A percentile compares a stretch with the other conserved stretches of the same genome.
Evolutionary conservation across 2,329 filamentous ascomycete species (phyloP).

Genomic region (Stagonosporopsis rhizophila): DNA sequence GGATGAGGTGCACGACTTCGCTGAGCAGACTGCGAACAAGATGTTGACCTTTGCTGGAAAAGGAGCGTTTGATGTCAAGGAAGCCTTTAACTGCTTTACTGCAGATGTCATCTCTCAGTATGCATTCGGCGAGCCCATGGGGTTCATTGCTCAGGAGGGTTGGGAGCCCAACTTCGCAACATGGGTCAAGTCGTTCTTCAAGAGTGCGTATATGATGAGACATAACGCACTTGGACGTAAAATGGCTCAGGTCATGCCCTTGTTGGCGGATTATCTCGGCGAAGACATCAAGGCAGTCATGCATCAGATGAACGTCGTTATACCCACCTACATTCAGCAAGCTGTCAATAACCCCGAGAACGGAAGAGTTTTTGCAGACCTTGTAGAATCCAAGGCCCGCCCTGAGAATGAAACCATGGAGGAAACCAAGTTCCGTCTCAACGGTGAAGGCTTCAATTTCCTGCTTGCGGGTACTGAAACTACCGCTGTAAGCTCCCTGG

Average conservation of each 20-base stretch:
- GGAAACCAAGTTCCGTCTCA: slow-evolving; percentile 28
- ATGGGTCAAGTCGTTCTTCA: slow-evolving; percentile 37
- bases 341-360: slow-evolving; percentile 35
- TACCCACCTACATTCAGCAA: slow-evolving; percentile 32
- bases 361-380: slow-evolving; percentile 33
- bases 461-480: slow-evolving; percentile 36
- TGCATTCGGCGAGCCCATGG: slow-evolving; percentile 37
- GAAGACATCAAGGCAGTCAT: slow-evolving; percentile 37
- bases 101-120: slow-evolving; percentile 39
- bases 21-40: slow-evolving; percentile 23
- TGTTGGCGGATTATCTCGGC: slow-evolving; percentile 36
- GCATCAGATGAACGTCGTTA: slow-evolving; percentile 36
- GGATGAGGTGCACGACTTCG: slow-evolving; percentile 31
- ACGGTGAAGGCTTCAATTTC: slow-evolving; percentile 37
- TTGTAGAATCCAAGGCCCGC: slow-evolving; percentile 30
- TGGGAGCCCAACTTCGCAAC: slow-evolving; percentile 39
- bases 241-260: slow-evolving; percentile 34
- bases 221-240: slow-evolving; percentile 33
- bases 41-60: slow-evolving; percentile 30
- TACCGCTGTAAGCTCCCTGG: slow-evolving; percentile 28
- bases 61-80: slow-evolving; percentile 36
- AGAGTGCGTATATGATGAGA: slow-evolving; percentile 39
- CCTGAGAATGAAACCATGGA: slow-evolving; percentile 27
- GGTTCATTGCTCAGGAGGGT: slow-evolving; percentile 36
- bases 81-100: slow-evolving; percentile 38